These are phyloP conservation scores for Amauroascus niger DNA, from an alignment of 2,329 filamentous ascomycete genomes.

Conservation along the genomic window DNA sequence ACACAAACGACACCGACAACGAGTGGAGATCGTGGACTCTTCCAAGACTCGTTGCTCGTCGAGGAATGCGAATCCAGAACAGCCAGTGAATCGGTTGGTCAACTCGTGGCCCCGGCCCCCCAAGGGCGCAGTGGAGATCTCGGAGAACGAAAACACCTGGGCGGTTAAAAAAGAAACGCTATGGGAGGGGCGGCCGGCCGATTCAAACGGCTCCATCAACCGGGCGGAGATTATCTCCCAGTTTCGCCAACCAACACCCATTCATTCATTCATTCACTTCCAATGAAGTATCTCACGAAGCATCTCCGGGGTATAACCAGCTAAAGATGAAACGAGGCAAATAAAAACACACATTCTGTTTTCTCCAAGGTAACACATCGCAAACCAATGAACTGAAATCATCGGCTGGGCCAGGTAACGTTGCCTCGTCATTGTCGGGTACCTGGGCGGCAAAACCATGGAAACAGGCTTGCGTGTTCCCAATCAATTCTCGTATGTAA, in stretches of 20 bases:
- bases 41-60: neutral
- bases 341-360: neutral
- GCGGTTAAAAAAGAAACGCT: conserved; percentile 3
- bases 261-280: too few relatives aligned
- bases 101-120: too few relatives aligned
- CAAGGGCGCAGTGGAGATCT: too few relatives aligned
- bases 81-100: too few relatives aligned
- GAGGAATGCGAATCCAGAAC: conserved; percentile 1
- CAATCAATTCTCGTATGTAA: too few relatives aligned
- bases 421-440: neutral
- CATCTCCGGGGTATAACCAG: too few relatives aligned
- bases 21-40: conserved; percentile 1
- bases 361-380: too few relatives aligned
- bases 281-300: too few relatives aligned
- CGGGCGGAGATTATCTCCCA: neutral
- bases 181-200: too few relatives aligned
- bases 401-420: too few relatives aligned
- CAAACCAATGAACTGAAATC: neutral
- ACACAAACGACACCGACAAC: neutral
- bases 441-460: conserved; percentile 1
- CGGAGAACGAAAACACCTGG: neutral
- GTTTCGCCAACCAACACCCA: too few relatives aligned
- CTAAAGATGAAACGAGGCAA: neutral
- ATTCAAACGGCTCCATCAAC: neutral
- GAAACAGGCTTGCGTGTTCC: conserved; percentile 1